Evolutionary conservation across 768 basidiomycete genomes (phyloP), one percentile per base, ranked within the genome.

Genomic region (Boletus patriciae): DNA sequence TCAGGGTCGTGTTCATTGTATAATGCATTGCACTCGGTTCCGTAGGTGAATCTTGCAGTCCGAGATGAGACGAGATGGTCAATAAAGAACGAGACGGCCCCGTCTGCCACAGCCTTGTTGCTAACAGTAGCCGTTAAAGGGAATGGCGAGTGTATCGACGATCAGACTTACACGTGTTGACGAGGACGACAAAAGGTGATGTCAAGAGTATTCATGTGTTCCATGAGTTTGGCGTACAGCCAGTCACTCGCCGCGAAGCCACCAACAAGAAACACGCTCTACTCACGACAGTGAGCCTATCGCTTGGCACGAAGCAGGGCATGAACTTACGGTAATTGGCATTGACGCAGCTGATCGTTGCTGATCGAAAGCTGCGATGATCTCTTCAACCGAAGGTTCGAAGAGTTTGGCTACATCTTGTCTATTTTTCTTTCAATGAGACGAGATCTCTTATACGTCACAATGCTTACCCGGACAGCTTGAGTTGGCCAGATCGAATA

Each of bases 401-500:
- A 61, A 61, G 19, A 61, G 48, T 25, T 50, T 46, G 8, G 59
- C 52, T 38, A 61, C 60, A 18, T 61, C 60, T 19, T 46, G 25
- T 7, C 59, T 60, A 21, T 33, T 37, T 8, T 16, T 25, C n/a
- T 29, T n/a, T 56, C 63, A 23, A 68, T 60, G 71, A 71, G 25
- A 82, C 76, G n/a, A 74, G 73, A 57, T 75, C 27, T 38, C 34
- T 3, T 8, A 8, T 38, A 64, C 19, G 68, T 67, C 11, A 78
- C 57, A 5, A 36, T 43, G 19, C 73, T 13, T 36, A 74, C 75
- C 75, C 75, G 9, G 68, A 49, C 6, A 78, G 45, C 36, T 66
- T 70, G n/a, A 78, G 62, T 46, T 74, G 71, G 1, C 77, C 77
- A 16, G 66, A 66, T 16, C 67, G 64, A 27, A 78, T 75, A 10